Percentiles rank a stretch among this genome's conserved stretches.
These are phyloP conservation scores for Pseudogymnoascus sp. DNA, from an alignment of 2,329 filamentous ascomycete genomes.

Conservation along the genomic window DNA sequence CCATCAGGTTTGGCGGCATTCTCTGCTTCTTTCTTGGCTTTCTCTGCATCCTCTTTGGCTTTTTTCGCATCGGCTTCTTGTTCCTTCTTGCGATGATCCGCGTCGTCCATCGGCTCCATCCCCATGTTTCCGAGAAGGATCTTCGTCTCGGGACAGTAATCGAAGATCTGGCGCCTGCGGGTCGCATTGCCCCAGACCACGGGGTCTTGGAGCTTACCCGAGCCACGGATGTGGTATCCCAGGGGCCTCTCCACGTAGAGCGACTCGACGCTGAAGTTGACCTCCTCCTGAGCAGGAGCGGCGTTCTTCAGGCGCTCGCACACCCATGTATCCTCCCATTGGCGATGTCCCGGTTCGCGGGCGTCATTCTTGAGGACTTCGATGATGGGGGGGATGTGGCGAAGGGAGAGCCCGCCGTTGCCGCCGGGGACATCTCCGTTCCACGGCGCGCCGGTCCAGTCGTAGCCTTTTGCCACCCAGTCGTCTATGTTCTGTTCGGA, in stretches of 20 bases:
- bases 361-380: constrained; percentile 44
- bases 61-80: background rate
- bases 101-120: constrained; percentile 26
- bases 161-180: constrained; percentile 44
- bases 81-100: constrained; percentile 20
- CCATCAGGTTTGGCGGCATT: background rate
- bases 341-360: constrained; percentile 39
- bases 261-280: constrained; percentile 28
- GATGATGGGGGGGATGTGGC: constrained; percentile 46
- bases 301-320: constrained; percentile 13
- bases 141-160: constrained; percentile 53
- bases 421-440: constrained; percentile 33
- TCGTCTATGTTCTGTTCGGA: constrained; percentile 20
- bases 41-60: background rate
- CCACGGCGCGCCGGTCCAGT: constrained; percentile 48
- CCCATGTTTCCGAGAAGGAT: constrained; percentile 40
- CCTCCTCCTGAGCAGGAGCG: background rate
- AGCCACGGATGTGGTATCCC: constrained; percentile 50
- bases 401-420: constrained; percentile 45
- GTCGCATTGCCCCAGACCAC: constrained; percentile 44
- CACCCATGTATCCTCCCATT: constrained; percentile 35
- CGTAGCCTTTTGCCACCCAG: constrained; percentile 17
- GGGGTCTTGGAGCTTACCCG: constrained; percentile 38
- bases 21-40: background rate
- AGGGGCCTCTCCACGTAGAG: constrained; percentile 45